Percentiles rank a stretch among this genome's conserved stretches.
Evolutionary conservation across 192 early-diverging fungal species (phyloP).

Genomic region (Coemansia sp.): DNA sequence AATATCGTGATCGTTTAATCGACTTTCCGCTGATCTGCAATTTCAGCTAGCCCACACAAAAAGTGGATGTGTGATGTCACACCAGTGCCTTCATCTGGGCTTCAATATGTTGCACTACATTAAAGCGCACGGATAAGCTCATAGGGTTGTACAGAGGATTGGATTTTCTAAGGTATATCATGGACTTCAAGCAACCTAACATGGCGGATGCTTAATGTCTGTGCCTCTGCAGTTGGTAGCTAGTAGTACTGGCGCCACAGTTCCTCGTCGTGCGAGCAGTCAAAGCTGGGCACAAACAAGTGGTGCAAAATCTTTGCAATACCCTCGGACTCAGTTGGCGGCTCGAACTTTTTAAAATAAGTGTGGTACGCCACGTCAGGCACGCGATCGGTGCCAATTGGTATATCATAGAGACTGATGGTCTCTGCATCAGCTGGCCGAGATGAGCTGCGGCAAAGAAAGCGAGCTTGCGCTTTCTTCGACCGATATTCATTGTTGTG

Average conservation of each 20-base stretch:
- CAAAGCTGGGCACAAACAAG: slow-evolving; percentile 33
- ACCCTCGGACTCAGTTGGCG: slow-evolving; percentile 24
- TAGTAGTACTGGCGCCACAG: slow-evolving; percentile 45
- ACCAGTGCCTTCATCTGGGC: neutral
- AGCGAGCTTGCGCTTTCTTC: slow-evolving; percentile 37
- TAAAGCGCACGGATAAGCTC: neutral
- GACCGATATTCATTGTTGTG: slow-evolving; percentile 81
- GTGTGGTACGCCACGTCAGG: slow-evolving; percentile 44
- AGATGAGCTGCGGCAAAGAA: slow-evolving; percentile 5
- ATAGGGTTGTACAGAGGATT: neutral
- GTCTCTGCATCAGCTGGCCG: neutral
- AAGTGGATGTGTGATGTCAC: neutral
- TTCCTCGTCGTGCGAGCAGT: slow-evolving; percentile 18
- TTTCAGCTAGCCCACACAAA: too few species aligned
- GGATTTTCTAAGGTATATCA: too few species aligned
- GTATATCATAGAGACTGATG: slow-evolving; percentile 3
- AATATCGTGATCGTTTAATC: neutral
- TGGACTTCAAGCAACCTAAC: neutral
- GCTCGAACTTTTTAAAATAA: slow-evolving; percentile 39
- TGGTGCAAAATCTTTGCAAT: slow-evolving; percentile 21
- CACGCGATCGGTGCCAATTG: slow-evolving; percentile 14
- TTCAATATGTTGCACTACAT: neutral
- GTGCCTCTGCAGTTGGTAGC: neutral
- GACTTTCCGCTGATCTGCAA: too few species aligned
- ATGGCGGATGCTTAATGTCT: neutral